Base-by-base conservation (phyloP, 768 basidiomycete species). In the Gautieria morchelliformis region DNA sequence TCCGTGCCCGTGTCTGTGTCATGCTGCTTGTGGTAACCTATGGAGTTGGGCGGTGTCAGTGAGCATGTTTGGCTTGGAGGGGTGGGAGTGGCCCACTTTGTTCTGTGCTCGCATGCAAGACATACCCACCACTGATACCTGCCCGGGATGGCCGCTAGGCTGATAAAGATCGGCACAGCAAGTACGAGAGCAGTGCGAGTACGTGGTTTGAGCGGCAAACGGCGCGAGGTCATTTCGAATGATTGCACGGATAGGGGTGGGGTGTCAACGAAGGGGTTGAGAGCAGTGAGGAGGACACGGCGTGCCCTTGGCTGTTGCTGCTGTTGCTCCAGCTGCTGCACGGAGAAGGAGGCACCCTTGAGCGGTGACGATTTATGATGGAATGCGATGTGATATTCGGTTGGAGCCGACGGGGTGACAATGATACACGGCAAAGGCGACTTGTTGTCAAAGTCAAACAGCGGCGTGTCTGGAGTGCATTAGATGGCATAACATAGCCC, bases 371-470 rank as follows among this genome's bases (percentile, higher is more conserved):
- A 35, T 22, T 56, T 56, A 19, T 32, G 55, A 27, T 56, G 55
- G 44, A 56, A 56, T 37, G 55, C 55, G 22, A 56, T 56, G 8
- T 56, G 55, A 37, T 56, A 56, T 35, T 56, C 55, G 8, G 45
- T 56, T 6, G 55, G 24, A 10, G 55, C 9, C 30, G 51, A 56
- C 6, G 55, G 55, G 12, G 55, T 56, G 30, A 56, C 55, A 30
- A 56, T 56, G 55, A 56, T 56, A 19, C 55, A 56, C 17, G 55
- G 55, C 45, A 56, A 30, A 2, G 55, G 55, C 8, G 55, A 56
- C 33, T 48, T 24, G 15, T 56, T 22, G 46, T 56, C 55, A 49
- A 56, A 56, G 45, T 56, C 55, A 7, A 8, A 15, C n/a, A 56
- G 44, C 22, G 55, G 55, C 17, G 55, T 56, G 24, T 56, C 55